A percentile compares a stretch with the other conserved stretches of the same genome.
phyloP scores from a whole-genome alignment of 257 asterid species.

The Forsythia suspensa region DNA sequence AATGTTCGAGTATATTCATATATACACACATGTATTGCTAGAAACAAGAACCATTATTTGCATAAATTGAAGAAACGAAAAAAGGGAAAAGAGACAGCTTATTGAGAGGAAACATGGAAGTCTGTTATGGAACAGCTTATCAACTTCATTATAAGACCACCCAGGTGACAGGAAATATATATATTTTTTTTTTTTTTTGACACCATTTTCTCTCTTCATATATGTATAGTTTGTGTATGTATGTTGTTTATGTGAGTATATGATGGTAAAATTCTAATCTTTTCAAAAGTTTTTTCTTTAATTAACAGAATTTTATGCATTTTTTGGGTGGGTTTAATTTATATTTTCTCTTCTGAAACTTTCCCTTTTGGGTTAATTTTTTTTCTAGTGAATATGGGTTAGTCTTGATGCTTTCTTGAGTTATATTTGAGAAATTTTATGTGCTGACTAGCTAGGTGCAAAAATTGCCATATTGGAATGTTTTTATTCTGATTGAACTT shows the following conservation, averaged over 20 bases:
- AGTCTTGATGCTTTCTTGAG: too few species aligned
- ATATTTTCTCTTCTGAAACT: slow-evolving; percentile 1
- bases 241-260: not conserved
- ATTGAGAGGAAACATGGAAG: not conserved
- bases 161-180: slow-evolving; percentile 56
- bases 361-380: not conserved
- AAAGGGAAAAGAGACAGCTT: slow-evolving; percentile 26
- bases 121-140: slow-evolving; percentile 82
- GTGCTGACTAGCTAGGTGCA: too few species aligned
- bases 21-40: not conserved
- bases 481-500: too few species aligned
- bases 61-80: slow-evolving; percentile 19
- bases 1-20: too few species aligned
- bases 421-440: too few species aligned
- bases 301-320: too few species aligned
- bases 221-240: not conserved
- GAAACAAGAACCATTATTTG: slow-evolving; percentile 5
- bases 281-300: slow-evolving; percentile 16
- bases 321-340: slow-evolving; percentile 15
- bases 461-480: too few species aligned
- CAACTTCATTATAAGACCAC: slow-evolving; percentile 94
- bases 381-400: too few species aligned
- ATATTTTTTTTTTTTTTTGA: not conserved
- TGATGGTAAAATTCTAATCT: slow-evolving; percentile 27
- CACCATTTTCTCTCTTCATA: not conserved